Conservation (phyloP, 768 basidiomycete genomes). For the Lactifluus piperatus region DNA sequence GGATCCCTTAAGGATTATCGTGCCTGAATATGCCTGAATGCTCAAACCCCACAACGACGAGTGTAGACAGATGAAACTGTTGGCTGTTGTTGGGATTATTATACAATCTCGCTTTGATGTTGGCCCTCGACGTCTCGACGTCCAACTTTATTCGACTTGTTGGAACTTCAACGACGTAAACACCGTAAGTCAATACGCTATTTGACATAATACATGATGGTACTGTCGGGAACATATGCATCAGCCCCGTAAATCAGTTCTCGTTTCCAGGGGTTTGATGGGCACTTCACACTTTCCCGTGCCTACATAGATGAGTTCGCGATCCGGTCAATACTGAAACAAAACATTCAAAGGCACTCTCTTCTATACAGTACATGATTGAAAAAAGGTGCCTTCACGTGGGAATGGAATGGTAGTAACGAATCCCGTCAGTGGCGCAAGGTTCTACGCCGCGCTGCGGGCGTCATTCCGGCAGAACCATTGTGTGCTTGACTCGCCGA, state of each 20-base stretch:
- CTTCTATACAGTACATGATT: background rate
- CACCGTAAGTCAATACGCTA: background rate
- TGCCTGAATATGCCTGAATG: background rate
- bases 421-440: conserved; percentile 1
- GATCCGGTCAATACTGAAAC: background rate
- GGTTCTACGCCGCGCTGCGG: conserved; percentile 7
- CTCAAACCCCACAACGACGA: background rate
- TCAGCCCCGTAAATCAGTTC: background rate
- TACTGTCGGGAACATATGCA: background rate
- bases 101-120: background rate
- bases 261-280: background rate
- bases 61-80: background rate
- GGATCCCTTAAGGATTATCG: background rate
- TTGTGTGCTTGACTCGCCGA: background rate
- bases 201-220: background rate
- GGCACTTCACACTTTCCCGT: background rate
- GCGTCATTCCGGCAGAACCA: conserved; percentile 17
- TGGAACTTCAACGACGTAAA: background rate
- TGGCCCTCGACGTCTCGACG: too few relatives aligned
- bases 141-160: background rate
- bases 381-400: background rate
- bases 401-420: background rate
- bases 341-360: background rate
- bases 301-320: background rate
- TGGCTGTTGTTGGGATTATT: background rate